Conservation (phyloP, 306 rosid species). For the Quercus parvula region DNA sequence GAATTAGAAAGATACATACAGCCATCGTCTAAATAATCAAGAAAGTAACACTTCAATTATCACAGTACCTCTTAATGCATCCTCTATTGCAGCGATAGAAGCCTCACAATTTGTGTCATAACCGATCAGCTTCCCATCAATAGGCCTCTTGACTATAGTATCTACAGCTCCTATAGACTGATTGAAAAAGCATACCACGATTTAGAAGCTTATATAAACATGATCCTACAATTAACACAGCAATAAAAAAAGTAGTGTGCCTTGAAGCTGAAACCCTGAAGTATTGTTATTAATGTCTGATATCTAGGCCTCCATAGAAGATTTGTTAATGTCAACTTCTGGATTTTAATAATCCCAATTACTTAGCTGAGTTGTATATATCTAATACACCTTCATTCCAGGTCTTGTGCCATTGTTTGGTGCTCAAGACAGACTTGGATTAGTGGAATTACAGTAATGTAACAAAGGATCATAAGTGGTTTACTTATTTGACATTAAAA, state of each 20-base stretch:
- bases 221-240: neutral
- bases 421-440: neutral
- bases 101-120: constrained; percentile 51
- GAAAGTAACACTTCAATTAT: neutral
- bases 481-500: neutral
- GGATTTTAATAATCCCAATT: neutral
- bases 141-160: constrained; percentile 40
- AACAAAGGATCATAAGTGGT: neutral
- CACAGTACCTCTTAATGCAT: constrained; percentile 35
- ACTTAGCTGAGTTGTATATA: neutral
- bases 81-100: constrained; percentile 49
- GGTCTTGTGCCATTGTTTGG: neutral
- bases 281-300: neutral
- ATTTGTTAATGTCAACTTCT: neutral
- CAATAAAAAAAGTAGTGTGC: neutral
- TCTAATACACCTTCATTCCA: neutral
- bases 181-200: neutral
- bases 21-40: neutral
- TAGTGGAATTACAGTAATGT: neutral
- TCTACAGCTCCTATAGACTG: constrained; percentile 46
- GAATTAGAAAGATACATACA: neutral
- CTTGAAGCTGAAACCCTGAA: neutral
- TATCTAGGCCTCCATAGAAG: neutral
- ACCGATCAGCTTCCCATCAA: constrained; percentile 46
- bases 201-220: neutral